These are phyloP conservation scores for Monilinia fructigena DNA, from an alignment of 2,329 filamentous ascomycete genomes.

Conservation along the genomic window DNA sequence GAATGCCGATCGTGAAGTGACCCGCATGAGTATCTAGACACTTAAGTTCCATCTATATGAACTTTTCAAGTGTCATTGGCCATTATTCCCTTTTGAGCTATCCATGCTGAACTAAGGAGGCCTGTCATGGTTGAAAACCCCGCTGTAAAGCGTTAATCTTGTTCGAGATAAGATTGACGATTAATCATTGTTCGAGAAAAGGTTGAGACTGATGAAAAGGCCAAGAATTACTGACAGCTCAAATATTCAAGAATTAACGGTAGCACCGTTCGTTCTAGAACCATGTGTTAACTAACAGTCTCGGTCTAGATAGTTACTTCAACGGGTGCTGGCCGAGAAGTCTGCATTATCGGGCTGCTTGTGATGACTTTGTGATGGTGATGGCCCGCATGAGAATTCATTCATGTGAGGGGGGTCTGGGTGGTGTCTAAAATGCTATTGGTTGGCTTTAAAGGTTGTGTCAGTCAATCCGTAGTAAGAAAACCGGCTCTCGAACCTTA, in stretches of 20 bases:
- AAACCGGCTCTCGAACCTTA: background rate
- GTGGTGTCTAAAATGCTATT: background rate
- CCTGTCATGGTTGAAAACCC: background rate
- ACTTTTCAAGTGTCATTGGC: background rate
- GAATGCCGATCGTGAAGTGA: background rate
- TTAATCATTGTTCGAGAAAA: background rate
- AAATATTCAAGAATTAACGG: background rate
- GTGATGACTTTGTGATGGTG: background rate
- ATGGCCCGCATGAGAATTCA: background rate
- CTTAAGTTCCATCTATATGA: background rate
- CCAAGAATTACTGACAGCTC: background rate
- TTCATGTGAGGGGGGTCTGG: background rate
- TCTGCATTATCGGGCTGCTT: background rate
- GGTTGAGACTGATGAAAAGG: background rate
- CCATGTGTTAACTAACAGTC: background rate
- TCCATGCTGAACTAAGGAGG: background rate
- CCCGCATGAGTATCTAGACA: slow-evolving; percentile 2
- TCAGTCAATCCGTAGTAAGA: background rate
- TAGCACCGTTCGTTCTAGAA: background rate
- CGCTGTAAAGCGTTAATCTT: background rate
- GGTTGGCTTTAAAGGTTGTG: background rate
- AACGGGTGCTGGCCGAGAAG: background rate
- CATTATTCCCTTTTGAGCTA: background rate
- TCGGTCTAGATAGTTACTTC: background rate
- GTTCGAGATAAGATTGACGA: background rate